Percentiles rank a stretch among this genome's conserved stretches.
Evolutionary conservation across 2,329 filamentous ascomycete species (phyloP).

Genomic region (Hypoxylon rubiginosum): DNA sequence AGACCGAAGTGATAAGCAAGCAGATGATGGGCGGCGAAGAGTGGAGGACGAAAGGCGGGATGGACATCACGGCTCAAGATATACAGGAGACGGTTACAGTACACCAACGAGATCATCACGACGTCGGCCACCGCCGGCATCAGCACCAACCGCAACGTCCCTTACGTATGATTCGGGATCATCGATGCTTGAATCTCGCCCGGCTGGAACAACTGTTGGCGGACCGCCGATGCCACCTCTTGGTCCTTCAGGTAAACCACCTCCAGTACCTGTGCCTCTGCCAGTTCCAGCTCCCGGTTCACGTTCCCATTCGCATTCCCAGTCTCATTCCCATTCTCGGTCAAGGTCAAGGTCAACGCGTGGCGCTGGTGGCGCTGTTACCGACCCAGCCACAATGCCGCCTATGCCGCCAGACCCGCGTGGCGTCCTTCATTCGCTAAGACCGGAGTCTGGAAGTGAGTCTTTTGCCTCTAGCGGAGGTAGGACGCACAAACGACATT

Average conservation of each 20-base stretch:
- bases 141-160: conserved; percentile 49
- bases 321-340: conserved; percentile 46
- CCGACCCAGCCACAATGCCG: conserved; percentile 61
- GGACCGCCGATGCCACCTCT: conserved; percentile 58
- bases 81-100: conserved; percentile 76
- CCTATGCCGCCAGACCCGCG: conserved; percentile 66
- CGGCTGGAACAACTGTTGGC: conserved; percentile 50
- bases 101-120: conserved; percentile 59
- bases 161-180: conserved; percentile 52
- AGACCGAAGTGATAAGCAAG: conserved; percentile 66
- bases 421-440: conserved; percentile 56
- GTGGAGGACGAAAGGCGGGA: conserved; percentile 67
- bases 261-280: conserved; percentile 29
- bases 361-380: conserved; percentile 52
- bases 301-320: conserved; percentile 39
- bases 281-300: conserved; percentile 29
- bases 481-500: conserved; percentile 58
- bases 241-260: conserved; percentile 44
- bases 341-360: conserved; percentile 59
- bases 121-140: conserved; percentile 48
- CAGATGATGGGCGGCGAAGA: conserved; percentile 62
- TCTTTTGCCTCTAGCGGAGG: conserved; percentile 58
- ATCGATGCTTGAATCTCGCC: conserved; percentile 57
- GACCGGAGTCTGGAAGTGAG: conserved; percentile 60
- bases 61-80: conserved; percentile 73